Evolutionary conservation across 306 rosid species (phyloP), one percentile per base, ranked within the genome.

Genomic region (Cercis canadensis): DNA sequence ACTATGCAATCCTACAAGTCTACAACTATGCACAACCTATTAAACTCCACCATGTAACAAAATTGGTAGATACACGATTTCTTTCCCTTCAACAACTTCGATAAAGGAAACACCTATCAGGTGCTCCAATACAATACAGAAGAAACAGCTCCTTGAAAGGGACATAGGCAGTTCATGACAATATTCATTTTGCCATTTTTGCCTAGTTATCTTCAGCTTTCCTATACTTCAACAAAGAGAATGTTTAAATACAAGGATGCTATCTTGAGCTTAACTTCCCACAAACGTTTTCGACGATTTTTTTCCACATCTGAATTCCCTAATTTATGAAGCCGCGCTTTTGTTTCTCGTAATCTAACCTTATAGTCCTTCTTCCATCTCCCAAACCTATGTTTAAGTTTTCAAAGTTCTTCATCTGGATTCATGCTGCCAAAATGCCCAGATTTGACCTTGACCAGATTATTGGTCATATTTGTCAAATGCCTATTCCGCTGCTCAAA

Each of bases 301-400:
- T 61, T 86, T 13, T 89, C 96, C 11, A 60, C 68, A 31, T 95
- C 97, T 5, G 86, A 56, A 64, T 75, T 75, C 58, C 84, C 83
- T 60, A 72, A 45, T 72, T 77, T 89, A 12, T 69, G 75, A 65
- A 89, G 76, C 83, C 74, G 91, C 18, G 73, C 59, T 78, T 89
- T 95, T 16, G 90, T 66, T 39, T 82, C 96, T 15, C 83, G 68
- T 57, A 95, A 81, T 71, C 92, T 86, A 14, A 62, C 68, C 82
- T 87, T 91, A 83, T 87, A 95, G 43, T 95, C 99, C 77, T 87
- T 95, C 82, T 89, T 95, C 99, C 99, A 95, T 32, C 57, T 78
- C 74, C 89, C 90, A 24, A 95, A 95, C 53, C 70, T 81, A 39
- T 67, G 77, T 72, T 82, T 89, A 62, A 95, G 88, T 78, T 74